Base-by-base conservation (phyloP, 257 asterid species). In the Echium plantagineum region DNA sequence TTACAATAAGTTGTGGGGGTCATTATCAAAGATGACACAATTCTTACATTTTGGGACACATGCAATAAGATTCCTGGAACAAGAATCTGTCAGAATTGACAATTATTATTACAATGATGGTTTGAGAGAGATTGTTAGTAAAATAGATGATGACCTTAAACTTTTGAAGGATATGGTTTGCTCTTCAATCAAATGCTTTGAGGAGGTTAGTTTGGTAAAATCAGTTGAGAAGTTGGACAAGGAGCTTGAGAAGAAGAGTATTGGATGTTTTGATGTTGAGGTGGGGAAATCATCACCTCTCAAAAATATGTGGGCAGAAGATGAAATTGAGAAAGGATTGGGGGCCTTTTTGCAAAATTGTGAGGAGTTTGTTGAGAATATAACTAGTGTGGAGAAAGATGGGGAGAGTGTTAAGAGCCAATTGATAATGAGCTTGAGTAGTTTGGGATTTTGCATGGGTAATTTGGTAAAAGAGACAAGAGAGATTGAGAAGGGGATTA, bases 401-500 rank as follows among this genome's bases (percentile, higher is more conserved):
- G 76, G 32, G 73, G 72, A 70, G 57, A 76, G 69, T 63, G 20
- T 70, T 22, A 78, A 76, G 71, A 72, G 74, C 13, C 74, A 68
- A 51, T 22, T 78, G 66, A 64, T 72, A 0, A 47, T 87, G 80
- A 81, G 87, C 42, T 68, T 85, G 78, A 63, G 94, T 71, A 78
- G 85, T 18, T 5, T 90, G 73, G 81, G 63, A 4, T 86, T 71
- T 57, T 86, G 97, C 83, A 78, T 81, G 74, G 69, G 67, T 21
- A 74, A 82, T 5, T 46, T 90, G n/a, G 61, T 70, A 62, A 78
- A 63, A 60, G 97, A 84, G 69, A 70, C 78, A 0, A 81, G 0
- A 60, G 94, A 83, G 71, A 80, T 90, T 59, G 95, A 85, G 64
- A 83, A 83, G 73, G 85, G 57, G 18, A 64, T 84, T 0, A 78